phyloP scores from a whole-genome alignment of 2,329 filamentous ascomycete species.

The Colletotrichum caudatum region DNA sequence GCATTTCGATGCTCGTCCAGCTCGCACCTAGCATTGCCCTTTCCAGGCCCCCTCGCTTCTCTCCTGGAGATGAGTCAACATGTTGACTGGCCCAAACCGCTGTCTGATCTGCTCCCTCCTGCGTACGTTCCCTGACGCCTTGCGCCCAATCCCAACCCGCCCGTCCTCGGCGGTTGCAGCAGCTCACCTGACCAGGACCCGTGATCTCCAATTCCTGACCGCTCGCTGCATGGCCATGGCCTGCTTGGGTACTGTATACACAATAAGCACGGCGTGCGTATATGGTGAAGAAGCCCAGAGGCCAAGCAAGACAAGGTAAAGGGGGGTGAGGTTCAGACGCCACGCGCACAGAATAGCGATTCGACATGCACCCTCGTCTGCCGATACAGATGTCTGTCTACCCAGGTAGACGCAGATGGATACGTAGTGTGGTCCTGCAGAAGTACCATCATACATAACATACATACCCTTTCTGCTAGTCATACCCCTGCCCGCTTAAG shows the following conservation, averaged over 20 bases:
- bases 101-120: constrained; percentile 44
- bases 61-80: constrained; percentile 41
- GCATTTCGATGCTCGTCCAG: constrained; percentile 23
- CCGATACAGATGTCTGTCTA: constrained; percentile 17
- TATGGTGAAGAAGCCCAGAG: not conserved
- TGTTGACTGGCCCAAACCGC: constrained; percentile 42
- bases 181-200: constrained; percentile 47
- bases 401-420: not conserved
- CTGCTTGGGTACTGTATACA: not conserved
- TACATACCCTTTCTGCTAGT: constrained; percentile 20
- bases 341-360: constrained; percentile 42
- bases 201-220: constrained; percentile 43
- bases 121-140: constrained; percentile 41
- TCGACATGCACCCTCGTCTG: constrained; percentile 20
- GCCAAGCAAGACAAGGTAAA: not conserved
- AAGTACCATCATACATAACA: not conserved
- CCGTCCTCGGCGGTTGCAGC: constrained; percentile 43
- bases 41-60: constrained; percentile 25
- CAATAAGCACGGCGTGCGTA: not conserved
- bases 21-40: constrained; percentile 3
- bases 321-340: constrained; percentile 19
- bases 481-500: constrained; percentile 46
- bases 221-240: constrained; percentile 41
- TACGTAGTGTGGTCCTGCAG: constrained; percentile 5
- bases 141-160: constrained; percentile 43